Percentiles rank a stretch among this genome's conserved stretches.
These are phyloP conservation scores for Thalassiosira exigua DNA, from an alignment of 352 stramenopile genomes.

Conservation along the genomic window DNA sequence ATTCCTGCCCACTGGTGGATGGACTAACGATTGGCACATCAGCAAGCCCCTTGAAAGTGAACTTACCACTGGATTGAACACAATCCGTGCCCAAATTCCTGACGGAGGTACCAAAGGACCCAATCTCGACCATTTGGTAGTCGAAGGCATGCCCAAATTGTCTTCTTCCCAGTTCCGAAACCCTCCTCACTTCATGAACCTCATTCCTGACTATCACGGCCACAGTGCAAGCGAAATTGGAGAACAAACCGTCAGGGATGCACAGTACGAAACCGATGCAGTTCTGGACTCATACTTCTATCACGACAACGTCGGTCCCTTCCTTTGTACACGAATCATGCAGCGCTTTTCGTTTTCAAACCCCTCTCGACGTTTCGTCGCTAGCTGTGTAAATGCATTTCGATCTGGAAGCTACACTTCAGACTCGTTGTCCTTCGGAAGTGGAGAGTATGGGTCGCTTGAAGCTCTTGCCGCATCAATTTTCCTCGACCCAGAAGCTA, in stretches of 20 bases:
- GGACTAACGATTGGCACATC: constrained; percentile 4
- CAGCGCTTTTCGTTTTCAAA: constrained; percentile 79
- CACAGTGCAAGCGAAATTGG: constrained; percentile 1
- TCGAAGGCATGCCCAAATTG: not conserved
- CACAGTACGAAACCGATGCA: constrained; percentile 77
- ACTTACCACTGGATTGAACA: constrained; percentile 5
- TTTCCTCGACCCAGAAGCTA: constrained; percentile 74
- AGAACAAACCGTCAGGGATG: constrained; percentile 47
- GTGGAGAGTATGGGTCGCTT: constrained; percentile 75
- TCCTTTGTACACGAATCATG: constrained; percentile 74
- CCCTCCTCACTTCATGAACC: constrained; percentile 18
- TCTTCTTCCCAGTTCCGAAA: not conserved
- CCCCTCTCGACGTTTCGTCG: constrained; percentile 73
- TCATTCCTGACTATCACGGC: not conserved
- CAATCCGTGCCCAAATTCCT: not conserved
- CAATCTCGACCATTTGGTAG: not conserved
- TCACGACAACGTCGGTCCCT: constrained; percentile 81
- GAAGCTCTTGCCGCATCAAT: constrained; percentile 73
- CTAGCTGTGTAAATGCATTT: constrained; percentile 15
- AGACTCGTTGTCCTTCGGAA: constrained; percentile 22
- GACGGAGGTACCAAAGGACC: not conserved
- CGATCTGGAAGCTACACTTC: constrained; percentile 54
- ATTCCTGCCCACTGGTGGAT: constrained; percentile 1
- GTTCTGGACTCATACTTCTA: constrained; percentile 71
- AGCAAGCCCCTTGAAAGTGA: not conserved